Conservation (phyloP, 2,329 filamentous ascomycete species). For the Cryphonectria parasitica region DNA sequence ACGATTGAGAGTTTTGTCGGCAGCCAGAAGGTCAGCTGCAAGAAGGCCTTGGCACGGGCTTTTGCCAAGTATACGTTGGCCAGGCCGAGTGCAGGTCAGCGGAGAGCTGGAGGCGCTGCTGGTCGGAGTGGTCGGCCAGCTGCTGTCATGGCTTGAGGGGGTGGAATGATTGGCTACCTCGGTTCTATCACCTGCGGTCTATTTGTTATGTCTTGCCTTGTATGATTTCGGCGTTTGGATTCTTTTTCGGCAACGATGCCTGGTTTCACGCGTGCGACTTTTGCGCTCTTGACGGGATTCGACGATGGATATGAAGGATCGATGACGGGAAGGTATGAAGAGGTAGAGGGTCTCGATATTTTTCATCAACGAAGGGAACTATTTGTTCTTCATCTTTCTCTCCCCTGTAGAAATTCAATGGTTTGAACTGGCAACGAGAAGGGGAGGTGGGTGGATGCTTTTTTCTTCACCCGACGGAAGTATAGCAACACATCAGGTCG, state of each 20-base stretch:
- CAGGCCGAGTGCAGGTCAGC: constrained; percentile 45
- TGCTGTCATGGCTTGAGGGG: constrained; percentile 26
- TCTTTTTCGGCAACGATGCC: constrained; percentile 14
- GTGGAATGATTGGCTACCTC: not conserved
- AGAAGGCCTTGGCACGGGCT: constrained; percentile 90
- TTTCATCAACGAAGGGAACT: not conserved
- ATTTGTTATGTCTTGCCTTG: not conserved
- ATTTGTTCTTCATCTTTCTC: not conserved
- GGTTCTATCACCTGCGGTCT: constrained; percentile 11
- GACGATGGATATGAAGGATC: constrained; percentile 22
- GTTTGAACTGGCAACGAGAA: not conserved
- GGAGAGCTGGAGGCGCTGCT: constrained; percentile 31
- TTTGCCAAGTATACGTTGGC: constrained; percentile 90
- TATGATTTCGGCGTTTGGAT: constrained; percentile 23
- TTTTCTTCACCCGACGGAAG: not conserved
- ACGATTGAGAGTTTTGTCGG: constrained; percentile 96
- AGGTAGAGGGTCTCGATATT: constrained; percentile 2
- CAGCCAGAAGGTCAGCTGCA: constrained; percentile 95
- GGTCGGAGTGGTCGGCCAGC: constrained; percentile 31
- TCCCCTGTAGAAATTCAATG: not conserved
- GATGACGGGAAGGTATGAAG: constrained; percentile 16
- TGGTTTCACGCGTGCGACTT: constrained; percentile 6
- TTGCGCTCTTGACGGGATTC: constrained; percentile 1
- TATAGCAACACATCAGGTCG: not conserved
- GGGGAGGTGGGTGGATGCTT: not conserved